Evolutionary conservation across 768 basidiomycete species (phyloP), one percentile per base, ranked within the genome.

Genomic region (Macrolepiota fuliginosa): DNA sequence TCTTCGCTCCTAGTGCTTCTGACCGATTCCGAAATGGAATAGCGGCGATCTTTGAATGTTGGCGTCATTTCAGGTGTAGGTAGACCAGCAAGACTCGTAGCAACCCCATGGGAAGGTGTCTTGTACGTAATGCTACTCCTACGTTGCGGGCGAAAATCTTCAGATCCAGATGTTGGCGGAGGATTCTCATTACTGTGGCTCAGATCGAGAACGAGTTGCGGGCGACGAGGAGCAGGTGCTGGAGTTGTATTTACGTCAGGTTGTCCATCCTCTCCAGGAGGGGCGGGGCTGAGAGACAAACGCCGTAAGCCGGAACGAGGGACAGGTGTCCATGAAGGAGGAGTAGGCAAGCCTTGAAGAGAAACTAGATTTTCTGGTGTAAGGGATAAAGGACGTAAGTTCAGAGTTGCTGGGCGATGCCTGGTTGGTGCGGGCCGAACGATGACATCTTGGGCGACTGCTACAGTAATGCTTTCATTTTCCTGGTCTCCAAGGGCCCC

Each of bases 71-170:
- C 90, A 12, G 90, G 91, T 0, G 90, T 91, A 0, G 89, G 89
- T 13, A 91, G 76, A 29, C 82, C 83, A 12, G 78, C 67, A 49
- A 67, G 61, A 56, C 73, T 74, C 35, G 66, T 65, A 17, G 67
- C 70, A 46, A 74, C 69, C 39, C 77, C 76, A 35, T 75, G 73
- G n/a, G 75, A 69, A 29, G 88, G 86, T 32, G 77, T 72, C 67
- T 85, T 88, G 78, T 93, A 93, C 0, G 86, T 85, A 56, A 93
- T 91, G 73, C 89, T 91, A 72, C 90, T 90, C 47, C 86, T 81
- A 47, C 83, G 77, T 52, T 69, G 72, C 35, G 74, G 70, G 62
- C 76, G 75, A 7, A 77, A 73, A 13, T 76, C 76, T 17, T 72
- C 65, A 49, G 71, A 65, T 22, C 58, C 67, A 15, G 73, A 66